Conservation (phyloP, 2,329 filamentous ascomycete genomes). For the Nemania serpens region DNA sequence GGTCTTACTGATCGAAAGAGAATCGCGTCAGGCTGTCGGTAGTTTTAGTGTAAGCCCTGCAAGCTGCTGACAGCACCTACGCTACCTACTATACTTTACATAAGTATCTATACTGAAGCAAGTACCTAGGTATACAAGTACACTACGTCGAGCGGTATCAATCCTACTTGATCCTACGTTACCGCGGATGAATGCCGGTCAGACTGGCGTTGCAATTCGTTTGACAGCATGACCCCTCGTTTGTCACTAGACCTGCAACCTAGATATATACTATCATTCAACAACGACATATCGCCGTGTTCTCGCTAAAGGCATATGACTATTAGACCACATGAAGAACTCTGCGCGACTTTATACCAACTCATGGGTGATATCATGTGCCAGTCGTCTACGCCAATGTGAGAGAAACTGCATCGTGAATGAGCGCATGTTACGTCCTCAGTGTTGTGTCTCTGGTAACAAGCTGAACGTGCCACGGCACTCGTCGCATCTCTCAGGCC, state of each 20-base stretch:
- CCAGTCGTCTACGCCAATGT: not conserved
- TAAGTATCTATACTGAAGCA: too few relatives aligned
- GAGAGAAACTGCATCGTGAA: not conserved
- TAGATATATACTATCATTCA: constrained; percentile 5
- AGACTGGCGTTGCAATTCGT: constrained; percentile 25
- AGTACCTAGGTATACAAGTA: not conserved
- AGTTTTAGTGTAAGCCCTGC: not conserved
- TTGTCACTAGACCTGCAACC: not conserved
- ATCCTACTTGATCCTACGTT: not conserved
- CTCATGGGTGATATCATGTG: not conserved
- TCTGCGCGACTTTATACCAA: not conserved
- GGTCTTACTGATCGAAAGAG: not conserved
- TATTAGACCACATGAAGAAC: constrained; percentile 1
- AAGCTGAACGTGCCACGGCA: not conserved
- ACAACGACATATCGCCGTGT: too few relatives aligned
- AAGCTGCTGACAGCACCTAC: not conserved
- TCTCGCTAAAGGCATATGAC: not conserved
- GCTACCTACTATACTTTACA: not conserved
- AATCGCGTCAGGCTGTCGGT: not conserved
- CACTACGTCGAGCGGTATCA: too few relatives aligned
- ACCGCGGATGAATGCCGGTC: constrained; percentile 26
- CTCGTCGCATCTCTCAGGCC: not conserved
- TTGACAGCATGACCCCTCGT: constrained; percentile 16
- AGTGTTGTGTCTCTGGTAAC: not conserved
- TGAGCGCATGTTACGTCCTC: not conserved